phyloP scores from a whole-genome alignment of 2,329 filamentous ascomycete species.

The Periglandula ipomoeae region DNA sequence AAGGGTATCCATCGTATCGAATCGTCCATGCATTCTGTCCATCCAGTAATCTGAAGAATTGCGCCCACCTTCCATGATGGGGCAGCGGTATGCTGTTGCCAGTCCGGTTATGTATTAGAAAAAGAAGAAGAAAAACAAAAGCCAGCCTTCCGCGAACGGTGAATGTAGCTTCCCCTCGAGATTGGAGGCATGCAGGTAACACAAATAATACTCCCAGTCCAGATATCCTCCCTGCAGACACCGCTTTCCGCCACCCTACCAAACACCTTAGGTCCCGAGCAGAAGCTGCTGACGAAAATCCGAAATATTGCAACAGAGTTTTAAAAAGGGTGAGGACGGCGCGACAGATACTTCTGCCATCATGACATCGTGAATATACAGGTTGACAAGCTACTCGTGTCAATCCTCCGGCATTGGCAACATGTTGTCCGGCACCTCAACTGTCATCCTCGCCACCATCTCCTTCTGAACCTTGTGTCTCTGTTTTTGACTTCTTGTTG shows the following conservation, averaged over 20 bases:
- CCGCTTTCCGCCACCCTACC: conserved; percentile 1
- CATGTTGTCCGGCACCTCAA: neutral
- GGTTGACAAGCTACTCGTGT: conserved; percentile 2
- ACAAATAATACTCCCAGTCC: neutral
- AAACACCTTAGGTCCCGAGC: conserved; percentile 6
- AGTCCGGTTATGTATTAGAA: conserved; percentile 28
- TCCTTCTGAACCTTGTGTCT: conserved; percentile 27
- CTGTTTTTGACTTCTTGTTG: conserved; percentile 50
- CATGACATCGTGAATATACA: conserved; percentile 28
- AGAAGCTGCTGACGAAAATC: conserved; percentile 11
- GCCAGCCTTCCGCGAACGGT: conserved; percentile 2
- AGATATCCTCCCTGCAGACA: conserved; percentile 1
- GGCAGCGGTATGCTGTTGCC: conserved; percentile 26
- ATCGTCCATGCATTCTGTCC: conserved; percentile 36
- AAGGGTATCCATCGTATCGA: conserved; percentile 36
- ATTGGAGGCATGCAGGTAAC: neutral
- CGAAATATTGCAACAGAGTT: conserved; percentile 2
- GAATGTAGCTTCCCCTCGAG: neutral
- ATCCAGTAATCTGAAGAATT: conserved; percentile 21
- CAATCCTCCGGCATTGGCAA: neutral
- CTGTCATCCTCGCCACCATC: conserved; percentile 30
- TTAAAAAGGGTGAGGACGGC: conserved; percentile 7
- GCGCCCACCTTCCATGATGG: conserved; percentile 5
- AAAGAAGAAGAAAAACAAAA: conserved; percentile 16
- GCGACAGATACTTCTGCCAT: conserved; percentile 16